Conservation (phyloP, 129 eudicot species). For the Lactuca saligna region DNA sequence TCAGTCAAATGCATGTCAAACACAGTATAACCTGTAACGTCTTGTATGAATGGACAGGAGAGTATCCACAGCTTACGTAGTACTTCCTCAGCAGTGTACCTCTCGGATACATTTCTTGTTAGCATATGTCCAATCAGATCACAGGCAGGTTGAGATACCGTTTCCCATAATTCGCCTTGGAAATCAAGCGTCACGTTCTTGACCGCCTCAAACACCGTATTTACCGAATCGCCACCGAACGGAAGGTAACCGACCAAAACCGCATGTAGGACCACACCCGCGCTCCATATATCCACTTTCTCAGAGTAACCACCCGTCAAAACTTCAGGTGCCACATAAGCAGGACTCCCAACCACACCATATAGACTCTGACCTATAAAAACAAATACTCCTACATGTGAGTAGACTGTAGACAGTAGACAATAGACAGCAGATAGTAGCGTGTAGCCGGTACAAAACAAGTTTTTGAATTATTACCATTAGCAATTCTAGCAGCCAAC, state of each 20-base stretch:
- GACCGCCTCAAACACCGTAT: conserved; percentile 49
- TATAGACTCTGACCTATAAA: conserved; percentile 38
- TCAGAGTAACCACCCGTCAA: conserved; percentile 43
- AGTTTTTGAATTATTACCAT: conserved; percentile 23
- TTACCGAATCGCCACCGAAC: conserved; percentile 43
- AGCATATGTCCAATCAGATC: conserved; percentile 51
- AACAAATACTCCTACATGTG: not conserved
- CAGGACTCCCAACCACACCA: conserved; percentile 61
- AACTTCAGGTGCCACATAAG: conserved; percentile 58
- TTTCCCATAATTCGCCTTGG: conserved; percentile 34
- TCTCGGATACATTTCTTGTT: conserved; percentile 42
- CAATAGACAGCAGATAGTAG: not conserved
- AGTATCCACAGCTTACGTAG: conserved; percentile 36
- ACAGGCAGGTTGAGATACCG: conserved; percentile 44
- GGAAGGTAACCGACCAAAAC: conserved; percentile 44
- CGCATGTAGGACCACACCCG: conserved; percentile 54
- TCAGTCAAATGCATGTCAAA: too few relatives aligned
- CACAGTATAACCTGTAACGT: too few relatives aligned
- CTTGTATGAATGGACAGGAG: not conserved
- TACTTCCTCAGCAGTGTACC: conserved; percentile 55
- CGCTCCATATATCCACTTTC: conserved; percentile 59
- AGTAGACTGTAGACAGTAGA: not conserved
- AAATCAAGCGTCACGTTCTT: conserved; percentile 43
- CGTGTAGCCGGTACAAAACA: not conserved
- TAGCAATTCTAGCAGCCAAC: conserved; percentile 57